Conservation (phyloP, 2,329 filamentous ascomycete genomes). For the Fusarium odoratissimum region DNA sequence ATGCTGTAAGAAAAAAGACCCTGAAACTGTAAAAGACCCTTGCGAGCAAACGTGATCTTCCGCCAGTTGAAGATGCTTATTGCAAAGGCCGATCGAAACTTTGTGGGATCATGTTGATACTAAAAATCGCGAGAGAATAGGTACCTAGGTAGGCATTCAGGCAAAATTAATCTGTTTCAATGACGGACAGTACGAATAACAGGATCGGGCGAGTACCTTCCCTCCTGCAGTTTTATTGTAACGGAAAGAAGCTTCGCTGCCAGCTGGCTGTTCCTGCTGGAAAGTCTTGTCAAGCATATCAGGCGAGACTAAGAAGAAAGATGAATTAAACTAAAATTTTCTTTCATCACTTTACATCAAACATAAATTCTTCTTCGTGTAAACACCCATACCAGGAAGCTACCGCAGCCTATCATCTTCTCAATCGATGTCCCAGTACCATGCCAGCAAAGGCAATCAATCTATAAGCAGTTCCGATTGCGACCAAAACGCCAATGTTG, state of each 20-base stretch:
- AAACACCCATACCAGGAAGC: neutral
- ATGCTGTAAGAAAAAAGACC: constrained; percentile 11
- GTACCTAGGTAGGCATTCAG: neutral
- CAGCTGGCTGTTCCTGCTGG: neutral
- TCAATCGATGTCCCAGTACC: constrained; percentile 37
- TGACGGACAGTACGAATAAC: neutral
- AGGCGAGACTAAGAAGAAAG: neutral
- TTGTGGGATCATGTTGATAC: neutral
- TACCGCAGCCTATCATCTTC: constrained; percentile 22
- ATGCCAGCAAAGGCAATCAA: constrained; percentile 53
- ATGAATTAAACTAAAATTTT: neutral
- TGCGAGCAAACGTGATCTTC: constrained; percentile 5
- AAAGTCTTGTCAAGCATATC: neutral
- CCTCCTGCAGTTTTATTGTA: neutral
- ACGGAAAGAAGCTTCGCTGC: neutral
- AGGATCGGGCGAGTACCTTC: neutral
- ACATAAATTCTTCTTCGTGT: neutral
- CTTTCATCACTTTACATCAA: neutral
- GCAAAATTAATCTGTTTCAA: neutral
- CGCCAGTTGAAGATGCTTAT: neutral
- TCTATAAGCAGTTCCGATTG: constrained; percentile 59
- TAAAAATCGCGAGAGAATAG: neutral
- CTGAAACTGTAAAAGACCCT: constrained; percentile 19
- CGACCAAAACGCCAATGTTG: constrained; percentile 59
- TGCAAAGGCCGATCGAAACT: neutral